These are phyloP conservation scores for Laburnicola sp. DNA, from an alignment of 2,329 filamentous ascomycete genomes.

Conservation along the genomic window DNA sequence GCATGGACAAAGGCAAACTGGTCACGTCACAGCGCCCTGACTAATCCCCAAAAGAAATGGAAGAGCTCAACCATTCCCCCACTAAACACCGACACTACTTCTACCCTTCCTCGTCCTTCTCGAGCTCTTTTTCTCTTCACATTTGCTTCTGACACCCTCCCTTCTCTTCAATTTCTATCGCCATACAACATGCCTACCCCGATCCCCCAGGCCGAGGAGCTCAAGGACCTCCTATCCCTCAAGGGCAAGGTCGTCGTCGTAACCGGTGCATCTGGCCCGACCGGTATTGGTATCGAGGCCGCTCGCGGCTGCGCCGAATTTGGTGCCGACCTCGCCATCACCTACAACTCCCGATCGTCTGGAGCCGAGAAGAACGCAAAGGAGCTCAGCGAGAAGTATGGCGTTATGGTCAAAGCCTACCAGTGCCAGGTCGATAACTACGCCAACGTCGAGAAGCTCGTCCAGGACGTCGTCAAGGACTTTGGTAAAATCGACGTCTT, in stretches of 20 bases:
- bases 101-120: slow-evolving; percentile 36
- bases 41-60: slow-evolving; percentile 27
- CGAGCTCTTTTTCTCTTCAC: slow-evolving; percentile 21
- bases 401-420: slow-evolving; percentile 28
- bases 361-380: slow-evolving; percentile 69
- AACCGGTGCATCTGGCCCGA: slow-evolving; percentile 62
- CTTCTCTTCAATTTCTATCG: slow-evolving; percentile 15
- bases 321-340: slow-evolving; percentile 67
- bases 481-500: slow-evolving; percentile 73
- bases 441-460: slow-evolving; percentile 67
- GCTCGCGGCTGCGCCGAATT: slow-evolving; percentile 67
- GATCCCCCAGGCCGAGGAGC: slow-evolving; percentile 60
- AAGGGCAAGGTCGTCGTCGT: slow-evolving; percentile 59
- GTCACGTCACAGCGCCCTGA: slow-evolving; percentile 36
- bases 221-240: slow-evolving; percentile 59
- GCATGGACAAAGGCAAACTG: slow-evolving; percentile 23
- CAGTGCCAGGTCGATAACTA: slow-evolving; percentile 9
- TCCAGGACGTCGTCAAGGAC: slow-evolving; percentile 65
- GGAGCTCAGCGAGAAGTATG: slow-evolving; percentile 62
- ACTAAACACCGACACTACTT: slow-evolving; percentile 38
- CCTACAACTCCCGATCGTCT: slow-evolving; percentile 64
- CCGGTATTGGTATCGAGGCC: slow-evolving; percentile 69
- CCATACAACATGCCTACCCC: slow-evolving; percentile 57
- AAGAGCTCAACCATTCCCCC: slow-evolving; percentile 24
- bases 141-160: slow-evolving; percentile 13